Evolutionary conservation across 1,139 yeast genomes (phyloP), one percentile per base, ranked within the genome.

Genomic region (Hyphopichia pseudoburtonii): DNA sequence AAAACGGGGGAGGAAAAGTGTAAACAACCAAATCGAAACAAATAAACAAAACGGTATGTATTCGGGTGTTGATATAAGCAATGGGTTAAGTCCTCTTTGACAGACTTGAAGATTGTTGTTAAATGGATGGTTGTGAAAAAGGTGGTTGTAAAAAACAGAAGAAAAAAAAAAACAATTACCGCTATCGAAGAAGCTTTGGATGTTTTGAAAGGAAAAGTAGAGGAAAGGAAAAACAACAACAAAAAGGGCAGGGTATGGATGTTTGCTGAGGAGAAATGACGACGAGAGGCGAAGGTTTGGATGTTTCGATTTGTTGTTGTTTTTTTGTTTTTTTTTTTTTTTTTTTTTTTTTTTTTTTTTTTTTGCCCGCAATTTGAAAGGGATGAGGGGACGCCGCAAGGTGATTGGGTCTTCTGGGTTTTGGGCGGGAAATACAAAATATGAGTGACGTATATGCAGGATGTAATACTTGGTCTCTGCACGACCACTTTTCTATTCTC

Each of bases 181-280:
- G 30, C 14, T 14, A 17, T 25, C 14, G 27, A 19, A 24, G 29
- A 34, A 34, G 36, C 23, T 34, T 17, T 28, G 36, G 36, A 29
- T 34, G 36, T 34, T 34, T 32, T 32, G 30, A 14, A 32, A 19
- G 23, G 10, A 21, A 10, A 21, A 21, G 10, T 21, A 10, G 10
- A 21, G 23, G 23, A 10, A 21, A 21, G 7, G 23, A 10, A n/a
- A n/a, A n/a, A n/a, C n/a, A n/a, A n/a, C n/a, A n/a, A n/a, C n/a
- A 30, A 17, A 11, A 11, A 7, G 17, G 18, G 17, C 14, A 28
- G 7, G 7, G 7, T 21, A 29, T 19, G 17, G 14, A 24, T 28
- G 29, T 22, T 32, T 32, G 34, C 23, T 32, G 34, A 24, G 21
- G 28, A 28, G 28, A 28, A 28, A 28, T 11, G 11, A 16, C n/a